Evolutionary conservation across 2,329 filamentous ascomycete species (phyloP).

Genomic region (Neophaeococcomyces mojaviensis): DNA sequence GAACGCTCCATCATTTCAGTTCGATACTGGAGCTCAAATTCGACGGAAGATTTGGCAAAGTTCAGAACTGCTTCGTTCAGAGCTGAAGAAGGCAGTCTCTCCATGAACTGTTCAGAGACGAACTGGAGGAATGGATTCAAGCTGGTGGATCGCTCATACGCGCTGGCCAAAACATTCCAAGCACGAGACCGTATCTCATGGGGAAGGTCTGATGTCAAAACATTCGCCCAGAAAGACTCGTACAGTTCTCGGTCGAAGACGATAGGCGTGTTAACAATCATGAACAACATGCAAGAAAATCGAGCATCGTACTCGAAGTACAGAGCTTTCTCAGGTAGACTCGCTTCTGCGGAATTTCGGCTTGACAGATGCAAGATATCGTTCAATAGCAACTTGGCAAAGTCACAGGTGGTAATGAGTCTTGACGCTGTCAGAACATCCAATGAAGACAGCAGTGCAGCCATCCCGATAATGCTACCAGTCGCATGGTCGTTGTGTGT

Average conservation of each 20-base stretch:
- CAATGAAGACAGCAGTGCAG: constrained; percentile 1
- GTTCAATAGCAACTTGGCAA: constrained; percentile 9
- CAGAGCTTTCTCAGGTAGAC: background rate
- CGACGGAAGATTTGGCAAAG: constrained; percentile 16
- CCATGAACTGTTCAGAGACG: constrained; percentile 16
- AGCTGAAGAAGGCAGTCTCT: constrained; percentile 12
- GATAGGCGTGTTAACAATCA: constrained; percentile 45
- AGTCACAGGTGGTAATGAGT: constrained; percentile 1
- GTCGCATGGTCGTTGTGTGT: constrained; percentile 3
- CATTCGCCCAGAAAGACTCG: constrained; percentile 60
- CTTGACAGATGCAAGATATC: constrained; percentile 23
- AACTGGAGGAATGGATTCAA: constrained; percentile 15
- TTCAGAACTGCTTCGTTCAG: constrained; percentile 16
- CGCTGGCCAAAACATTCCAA: constrained; percentile 60
- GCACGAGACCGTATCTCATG: constrained; percentile 56
- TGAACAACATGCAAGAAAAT: background rate
- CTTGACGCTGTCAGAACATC: background rate
- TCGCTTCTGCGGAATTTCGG: background rate
- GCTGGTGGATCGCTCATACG: constrained; percentile 27
- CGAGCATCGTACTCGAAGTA: constrained; percentile 7
- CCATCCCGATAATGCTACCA: constrained; percentile 6
- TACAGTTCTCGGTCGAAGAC: constrained; percentile 58
- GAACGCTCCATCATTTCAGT: constrained; percentile 18
- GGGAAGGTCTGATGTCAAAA: constrained; percentile 60
- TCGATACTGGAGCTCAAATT: constrained; percentile 13